Percentiles rank a stretch among this genome's conserved stretches.
Conservation (phyloP, 805 yeast genomes). For the Blastobotrys americana region DNA sequence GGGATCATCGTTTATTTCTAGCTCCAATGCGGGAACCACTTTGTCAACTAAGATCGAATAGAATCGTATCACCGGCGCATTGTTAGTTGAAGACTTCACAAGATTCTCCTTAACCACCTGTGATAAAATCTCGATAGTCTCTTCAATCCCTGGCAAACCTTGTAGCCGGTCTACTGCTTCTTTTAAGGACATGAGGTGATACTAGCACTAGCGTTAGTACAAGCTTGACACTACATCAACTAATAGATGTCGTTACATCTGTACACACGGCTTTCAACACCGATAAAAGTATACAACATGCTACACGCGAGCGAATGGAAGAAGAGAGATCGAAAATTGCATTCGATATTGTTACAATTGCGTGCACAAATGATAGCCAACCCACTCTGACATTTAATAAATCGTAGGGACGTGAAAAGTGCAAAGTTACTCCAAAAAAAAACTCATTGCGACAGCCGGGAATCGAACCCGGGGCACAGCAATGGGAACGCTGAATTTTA, state of each 20-base stretch:
- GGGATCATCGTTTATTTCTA: background rate
- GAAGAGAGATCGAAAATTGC: background rate
- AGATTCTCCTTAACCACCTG: background rate
- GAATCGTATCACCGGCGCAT: background rate
- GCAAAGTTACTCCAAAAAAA: background rate
- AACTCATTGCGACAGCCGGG: conserved; percentile 30
- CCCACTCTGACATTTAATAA: background rate
- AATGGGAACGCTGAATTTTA: conserved; percentile 31
- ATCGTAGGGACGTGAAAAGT: background rate
- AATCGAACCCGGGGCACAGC: conserved; percentile 32
- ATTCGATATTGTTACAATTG: background rate
- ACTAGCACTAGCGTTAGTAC: too few species aligned
- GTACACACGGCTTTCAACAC: too few species aligned
- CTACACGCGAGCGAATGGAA: background rate
- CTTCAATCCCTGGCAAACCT: background rate
- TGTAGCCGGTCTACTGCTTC: background rate
- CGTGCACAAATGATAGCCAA: background rate
- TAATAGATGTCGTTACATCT: too few species aligned
- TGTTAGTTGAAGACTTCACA: background rate
- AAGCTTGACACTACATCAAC: too few species aligned
- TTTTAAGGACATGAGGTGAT: background rate
- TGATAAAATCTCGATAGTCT: background rate
- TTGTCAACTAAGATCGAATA: background rate
- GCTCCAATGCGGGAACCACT: background rate
- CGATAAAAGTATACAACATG: too few species aligned